These are phyloP conservation scores for Voacanga thouarsii DNA, from an alignment of 257 asterid genomes.

Conservation along the genomic window DNA sequence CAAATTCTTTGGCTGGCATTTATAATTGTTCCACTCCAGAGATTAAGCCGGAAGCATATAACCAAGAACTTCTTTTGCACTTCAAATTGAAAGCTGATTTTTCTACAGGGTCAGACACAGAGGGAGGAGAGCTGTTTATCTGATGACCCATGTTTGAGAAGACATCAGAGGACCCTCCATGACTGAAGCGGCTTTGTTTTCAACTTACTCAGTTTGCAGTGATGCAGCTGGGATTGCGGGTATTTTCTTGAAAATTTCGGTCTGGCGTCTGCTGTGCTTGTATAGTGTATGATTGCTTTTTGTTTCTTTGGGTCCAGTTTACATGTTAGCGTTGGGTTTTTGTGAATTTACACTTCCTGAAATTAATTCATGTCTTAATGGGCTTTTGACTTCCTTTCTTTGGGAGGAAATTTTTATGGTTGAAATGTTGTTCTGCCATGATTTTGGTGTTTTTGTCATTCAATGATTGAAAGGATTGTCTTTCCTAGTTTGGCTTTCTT, in stretches of 20 bases:
- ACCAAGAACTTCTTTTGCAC: neutral
- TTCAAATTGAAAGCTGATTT: too few relatives aligned
- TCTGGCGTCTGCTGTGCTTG: neutral
- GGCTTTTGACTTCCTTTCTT: neutral
- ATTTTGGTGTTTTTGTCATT: too few relatives aligned
- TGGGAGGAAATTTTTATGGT: neutral
- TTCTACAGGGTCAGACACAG: neutral
- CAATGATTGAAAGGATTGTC: neutral
- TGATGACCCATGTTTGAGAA: neutral
- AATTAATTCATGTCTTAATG: neutral
- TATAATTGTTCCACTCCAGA: neutral
- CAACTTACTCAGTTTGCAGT: conserved; percentile 51
- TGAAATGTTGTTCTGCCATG: too few relatives aligned
- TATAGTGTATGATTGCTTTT: neutral
- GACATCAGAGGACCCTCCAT: neutral
- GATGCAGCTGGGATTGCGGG: conserved; percentile 83
- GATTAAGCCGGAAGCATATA: neutral
- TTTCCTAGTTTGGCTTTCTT: neutral
- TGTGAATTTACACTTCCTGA: neutral
- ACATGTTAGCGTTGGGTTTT: neutral
- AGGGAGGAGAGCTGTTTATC: neutral
- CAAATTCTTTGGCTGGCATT: conserved; percentile 5
- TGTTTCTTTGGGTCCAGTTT: neutral
- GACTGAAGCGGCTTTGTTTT: conserved; percentile 32
- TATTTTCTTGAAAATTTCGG: conserved; percentile 7